phyloP scores from a whole-genome alignment of 805 yeast genomes.

The Sugiyamaella chiloensis region DNA sequence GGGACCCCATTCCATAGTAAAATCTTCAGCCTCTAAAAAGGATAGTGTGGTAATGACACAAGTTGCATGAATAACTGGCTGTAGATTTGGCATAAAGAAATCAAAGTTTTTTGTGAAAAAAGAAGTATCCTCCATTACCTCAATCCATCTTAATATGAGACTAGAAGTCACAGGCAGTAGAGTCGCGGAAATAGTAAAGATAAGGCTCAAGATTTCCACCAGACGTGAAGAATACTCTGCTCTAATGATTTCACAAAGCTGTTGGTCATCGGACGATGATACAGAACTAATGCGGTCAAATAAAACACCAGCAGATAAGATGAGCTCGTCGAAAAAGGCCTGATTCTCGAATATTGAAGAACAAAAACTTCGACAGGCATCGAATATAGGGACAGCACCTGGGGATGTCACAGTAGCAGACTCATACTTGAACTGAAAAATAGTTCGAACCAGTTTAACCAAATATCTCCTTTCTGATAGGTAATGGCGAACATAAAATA shows the following conservation, averaged over 20 bases:
- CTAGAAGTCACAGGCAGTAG: conserved; percentile 9
- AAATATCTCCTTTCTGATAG: conserved; percentile 22
- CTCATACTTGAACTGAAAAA: not conserved
- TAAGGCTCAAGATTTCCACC: conserved; percentile 12
- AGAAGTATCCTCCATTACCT: conserved; percentile 8
- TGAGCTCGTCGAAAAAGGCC: conserved; percentile 11
- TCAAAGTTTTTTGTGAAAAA: conserved; percentile 11
- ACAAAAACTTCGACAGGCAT: not conserved
- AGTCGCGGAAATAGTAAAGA: conserved; percentile 11
- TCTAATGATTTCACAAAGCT: not conserved
- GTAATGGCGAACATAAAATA: conserved; percentile 17
- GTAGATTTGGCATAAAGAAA: not conserved
- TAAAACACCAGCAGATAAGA: not conserved
- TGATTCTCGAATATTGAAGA: not conserved
- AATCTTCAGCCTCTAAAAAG: conserved; percentile 27
- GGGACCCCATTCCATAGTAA: not conserved
- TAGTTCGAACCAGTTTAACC: conserved; percentile 16
- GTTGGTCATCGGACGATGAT: conserved; percentile 1
- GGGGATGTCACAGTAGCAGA: not conserved
- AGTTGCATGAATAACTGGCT: conserved; percentile 7
- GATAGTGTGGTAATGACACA: conserved; percentile 21
- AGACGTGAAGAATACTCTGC: not conserved
- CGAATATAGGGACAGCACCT: not conserved
- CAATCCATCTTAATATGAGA: conserved; percentile 13
- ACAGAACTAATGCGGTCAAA: not conserved